Percentiles rank a stretch among this genome's conserved stretches.
Evolutionary conservation across 345 rosid species (phyloP).

Genomic region (Dovyalis caffra): DNA sequence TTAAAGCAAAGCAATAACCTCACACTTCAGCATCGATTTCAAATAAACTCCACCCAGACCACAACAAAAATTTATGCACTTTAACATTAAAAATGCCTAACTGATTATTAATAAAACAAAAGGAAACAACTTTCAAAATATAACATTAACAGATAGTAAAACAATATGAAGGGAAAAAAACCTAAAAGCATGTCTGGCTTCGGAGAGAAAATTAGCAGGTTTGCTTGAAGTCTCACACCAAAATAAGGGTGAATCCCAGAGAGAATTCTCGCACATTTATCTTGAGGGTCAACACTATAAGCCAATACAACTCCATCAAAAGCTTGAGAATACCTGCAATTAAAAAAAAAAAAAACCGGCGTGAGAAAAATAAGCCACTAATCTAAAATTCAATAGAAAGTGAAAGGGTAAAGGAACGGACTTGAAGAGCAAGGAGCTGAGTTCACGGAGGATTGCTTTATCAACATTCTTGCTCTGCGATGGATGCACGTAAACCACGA

Average conservation of each 20-base stretch:
- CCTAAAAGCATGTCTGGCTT: conserved; percentile 71
- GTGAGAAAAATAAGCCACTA: no score
- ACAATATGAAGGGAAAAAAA: conserved; percentile 12
- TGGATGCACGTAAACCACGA: conserved; percentile 64
- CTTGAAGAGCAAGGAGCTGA: conserved; percentile 80
- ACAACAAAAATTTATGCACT: no score
- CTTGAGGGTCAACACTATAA: conserved; percentile 46
- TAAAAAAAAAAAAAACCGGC: not conserved
- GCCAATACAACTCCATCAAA: conserved; percentile 80
- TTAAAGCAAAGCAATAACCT: not conserved
- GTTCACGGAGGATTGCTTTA: conserved; percentile 71
- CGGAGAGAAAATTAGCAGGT: conserved; percentile 69
- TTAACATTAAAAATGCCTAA: no score
- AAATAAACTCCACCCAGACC: not conserved
- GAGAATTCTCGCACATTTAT: conserved; percentile 57
- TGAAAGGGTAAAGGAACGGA: conserved; percentile 23
- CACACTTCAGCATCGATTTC: conserved; percentile 5
- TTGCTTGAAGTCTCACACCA: conserved; percentile 55
- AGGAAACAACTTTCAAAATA: not conserved
- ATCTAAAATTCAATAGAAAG: not conserved
- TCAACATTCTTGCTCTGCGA: conserved; percentile 50
- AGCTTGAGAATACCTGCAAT: conserved; percentile 55
- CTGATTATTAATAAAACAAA: no score
- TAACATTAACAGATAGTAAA: not conserved
- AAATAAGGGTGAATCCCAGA: conserved; percentile 63